Base-by-base conservation (phyloP, 176 grass and related monocot species). In the Eragrostis curvula region DNA sequence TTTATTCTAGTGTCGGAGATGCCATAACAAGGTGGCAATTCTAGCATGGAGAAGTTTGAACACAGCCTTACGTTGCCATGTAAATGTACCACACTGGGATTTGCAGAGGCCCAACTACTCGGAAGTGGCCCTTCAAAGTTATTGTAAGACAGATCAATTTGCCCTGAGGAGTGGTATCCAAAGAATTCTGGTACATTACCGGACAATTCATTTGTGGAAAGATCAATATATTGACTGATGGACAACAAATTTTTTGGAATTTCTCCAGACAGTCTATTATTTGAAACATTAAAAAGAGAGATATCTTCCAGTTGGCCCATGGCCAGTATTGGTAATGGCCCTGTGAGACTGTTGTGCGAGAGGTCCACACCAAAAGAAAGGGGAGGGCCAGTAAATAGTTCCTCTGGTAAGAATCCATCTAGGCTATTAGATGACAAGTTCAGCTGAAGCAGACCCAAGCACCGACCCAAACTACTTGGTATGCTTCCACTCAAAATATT, bases 401-500 rank as follows among this genome's bases (percentile, higher is more conserved):
- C 14, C 14, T 7, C 29, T 62, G 80, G 69, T 67, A 84, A 55
- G 20, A 36, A 30, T 15, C 81, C 81, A 75, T 67, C 16, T 15
- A 84, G 71, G 20, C 11, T 85, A 42, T 85, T 85, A 5, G 0
- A 6, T 17, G 83, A 85, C 9, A 95, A 50, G 77, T 95, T 82
- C 16, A 95, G 66, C 27, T 50, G 18, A 41, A 75, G 56, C 30
- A 85, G 61, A 50, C 70, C 70, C 28, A 73, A n/a, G 69, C 85
- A 87, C 8, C 44, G 83, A 11, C 73, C 87, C 43, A 92, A 24
- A 43, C 28, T 68, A 14, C 32, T 5, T 9, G 92, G 92, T 52
- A 92, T 81, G 12, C 57, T 82, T 20, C 92, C 89, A 46, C 40
- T 12, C 29, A 94, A 84, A 3, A 55, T 2, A n/a, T 94, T 94